Evolutionary conservation across 257 asterid genomes (phyloP).

Genomic region (Solanum sejunctum): DNA sequence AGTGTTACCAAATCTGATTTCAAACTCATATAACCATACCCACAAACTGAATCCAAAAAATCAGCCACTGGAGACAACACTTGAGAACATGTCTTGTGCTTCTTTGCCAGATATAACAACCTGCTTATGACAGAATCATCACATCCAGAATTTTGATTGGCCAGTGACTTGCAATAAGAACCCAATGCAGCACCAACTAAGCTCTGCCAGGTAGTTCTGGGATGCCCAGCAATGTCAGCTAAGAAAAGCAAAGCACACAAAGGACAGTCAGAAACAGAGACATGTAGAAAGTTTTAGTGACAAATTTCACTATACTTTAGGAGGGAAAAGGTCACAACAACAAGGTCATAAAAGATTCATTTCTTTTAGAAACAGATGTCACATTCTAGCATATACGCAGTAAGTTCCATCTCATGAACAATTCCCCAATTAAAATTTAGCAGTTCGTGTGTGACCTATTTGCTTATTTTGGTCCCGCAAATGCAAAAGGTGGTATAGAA

Average conservation of each 20-base stretch:
- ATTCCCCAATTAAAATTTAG: not conserved
- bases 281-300: not conserved
- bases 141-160: constrained; percentile 17
- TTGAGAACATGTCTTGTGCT: constrained; percentile 54
- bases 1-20: not conserved
- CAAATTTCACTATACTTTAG: not conserved
- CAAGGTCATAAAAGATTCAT: not conserved
- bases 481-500: not conserved
- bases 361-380: not conserved
- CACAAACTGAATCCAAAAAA: constrained; percentile 47
- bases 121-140: constrained; percentile 30
- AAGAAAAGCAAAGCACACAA: constrained; percentile 3
- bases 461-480: not conserved
- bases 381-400: not conserved
- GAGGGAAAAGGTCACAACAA: not conserved
- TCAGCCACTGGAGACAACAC: constrained; percentile 75
- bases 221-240: constrained; percentile 25
- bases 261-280: not conserved
- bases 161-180: constrained; percentile 40
- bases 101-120: constrained; percentile 55
- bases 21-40: constrained; percentile 16
- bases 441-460: not conserved
- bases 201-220: constrained; percentile 39
- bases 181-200: constrained; percentile 64
- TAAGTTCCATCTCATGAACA: not conserved